phyloP scores from a whole-genome alignment of 768 basidiomycete genomes.

The Sarcomyxa edulis region DNA sequence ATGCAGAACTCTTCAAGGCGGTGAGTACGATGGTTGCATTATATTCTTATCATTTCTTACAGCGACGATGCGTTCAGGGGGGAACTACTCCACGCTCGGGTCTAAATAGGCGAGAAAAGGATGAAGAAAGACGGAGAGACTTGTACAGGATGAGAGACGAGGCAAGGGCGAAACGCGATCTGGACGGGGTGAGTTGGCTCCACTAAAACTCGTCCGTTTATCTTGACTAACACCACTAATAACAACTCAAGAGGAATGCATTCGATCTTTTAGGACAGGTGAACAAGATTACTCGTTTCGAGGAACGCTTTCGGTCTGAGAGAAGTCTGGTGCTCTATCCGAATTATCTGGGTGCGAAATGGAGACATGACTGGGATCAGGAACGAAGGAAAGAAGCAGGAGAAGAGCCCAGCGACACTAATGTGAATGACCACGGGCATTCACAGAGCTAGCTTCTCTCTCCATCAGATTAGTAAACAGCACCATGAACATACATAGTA shows the following conservation, averaged over 20 bases:
- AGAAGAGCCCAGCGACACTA: slow-evolving; percentile 21
- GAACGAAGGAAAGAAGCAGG: slow-evolving; percentile 34
- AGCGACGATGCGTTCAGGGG: slow-evolving; percentile 12
- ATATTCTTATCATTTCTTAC: background rate
- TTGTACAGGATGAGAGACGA: slow-evolving; percentile 68
- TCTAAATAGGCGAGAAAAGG: slow-evolving; percentile 40
- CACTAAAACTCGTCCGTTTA: background rate
- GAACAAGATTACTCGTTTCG: slow-evolving; percentile 60
- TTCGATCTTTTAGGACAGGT: slow-evolving; percentile 56
- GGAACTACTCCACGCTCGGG: slow-evolving; percentile 40
- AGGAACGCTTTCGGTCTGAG: slow-evolving; percentile 45
- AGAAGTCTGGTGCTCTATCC: slow-evolving; percentile 56
- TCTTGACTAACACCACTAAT: slow-evolving; percentile 1
- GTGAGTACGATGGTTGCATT: slow-evolving; percentile 23
- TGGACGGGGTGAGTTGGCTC: slow-evolving; percentile 43
- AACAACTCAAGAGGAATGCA: slow-evolving; percentile 31
- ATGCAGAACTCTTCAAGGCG: slow-evolving; percentile 56
- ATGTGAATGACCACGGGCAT: too few species aligned
- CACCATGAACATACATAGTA: too few species aligned
- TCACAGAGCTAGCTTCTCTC: too few species aligned
- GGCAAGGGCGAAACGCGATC: slow-evolving; percentile 48
- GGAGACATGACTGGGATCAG: slow-evolving; percentile 46
- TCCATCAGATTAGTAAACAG: too few species aligned
- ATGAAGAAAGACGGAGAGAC: slow-evolving; percentile 68
- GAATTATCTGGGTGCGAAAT: slow-evolving; percentile 53